phyloP scores from a whole-genome alignment of 768 basidiomycete genomes.

The Mrakia gelida region DNA sequence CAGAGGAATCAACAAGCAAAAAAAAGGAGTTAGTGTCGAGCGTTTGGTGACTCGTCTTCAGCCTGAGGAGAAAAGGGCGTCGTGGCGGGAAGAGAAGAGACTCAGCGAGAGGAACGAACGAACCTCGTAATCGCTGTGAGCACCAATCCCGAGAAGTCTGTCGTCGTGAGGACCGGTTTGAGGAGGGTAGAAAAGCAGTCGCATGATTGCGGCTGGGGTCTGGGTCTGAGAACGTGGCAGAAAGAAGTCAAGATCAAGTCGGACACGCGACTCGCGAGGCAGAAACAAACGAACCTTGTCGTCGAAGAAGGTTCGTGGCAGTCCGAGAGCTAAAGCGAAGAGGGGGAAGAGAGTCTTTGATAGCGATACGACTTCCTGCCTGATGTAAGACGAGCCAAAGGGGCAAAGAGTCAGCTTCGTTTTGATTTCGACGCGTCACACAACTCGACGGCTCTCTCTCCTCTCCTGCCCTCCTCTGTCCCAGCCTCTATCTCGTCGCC shows the following conservation, averaged over 20 bases:
- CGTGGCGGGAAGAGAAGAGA: no score
- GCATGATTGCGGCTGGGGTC: conserved; percentile 76
- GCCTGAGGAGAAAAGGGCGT: no score
- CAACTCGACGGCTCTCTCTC: no score
- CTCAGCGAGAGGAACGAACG: neutral
- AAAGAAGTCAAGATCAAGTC: neutral
- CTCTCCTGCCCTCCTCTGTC: no score
- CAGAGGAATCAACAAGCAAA: no score
- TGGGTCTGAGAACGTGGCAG: conserved; percentile 53
- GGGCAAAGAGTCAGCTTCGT: neutral
- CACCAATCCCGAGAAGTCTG: conserved; percentile 73
- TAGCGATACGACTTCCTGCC: conserved; percentile 55
- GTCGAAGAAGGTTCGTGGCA: conserved; percentile 72
- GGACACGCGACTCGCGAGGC: no score
- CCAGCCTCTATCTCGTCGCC: no score
- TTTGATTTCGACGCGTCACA: no score
- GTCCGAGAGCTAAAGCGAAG: conserved; percentile 73
- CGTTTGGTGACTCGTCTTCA: no score
- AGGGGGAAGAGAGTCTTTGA: conserved; percentile 72
- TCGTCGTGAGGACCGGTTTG: conserved; percentile 60
- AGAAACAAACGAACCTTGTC: conserved; percentile 59
- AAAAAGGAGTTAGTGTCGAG: no score
- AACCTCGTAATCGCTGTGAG: conserved; percentile 58
- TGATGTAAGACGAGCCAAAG: conserved; percentile 33
- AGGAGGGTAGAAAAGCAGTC: conserved; percentile 80